Base-by-base conservation (phyloP, 345 rosid species). In the Aethionema arabicum region DNA sequence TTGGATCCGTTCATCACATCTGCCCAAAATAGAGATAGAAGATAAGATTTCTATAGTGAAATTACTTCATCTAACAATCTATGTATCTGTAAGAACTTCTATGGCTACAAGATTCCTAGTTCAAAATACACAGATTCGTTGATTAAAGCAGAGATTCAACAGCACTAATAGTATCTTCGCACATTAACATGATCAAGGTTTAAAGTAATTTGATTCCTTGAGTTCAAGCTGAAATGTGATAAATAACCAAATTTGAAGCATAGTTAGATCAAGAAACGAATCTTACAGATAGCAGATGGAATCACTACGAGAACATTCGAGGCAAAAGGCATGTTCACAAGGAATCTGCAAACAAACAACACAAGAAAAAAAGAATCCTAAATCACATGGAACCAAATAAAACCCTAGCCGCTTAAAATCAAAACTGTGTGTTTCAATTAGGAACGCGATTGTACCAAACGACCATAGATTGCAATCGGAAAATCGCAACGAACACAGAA, bases 401-500 rank as follows among this genome's bases (percentile, higher is more conserved):
- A 39, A 43, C 11, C 66, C 60, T 44, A 59, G 32, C 5, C 13
- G 11, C 39, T 29, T n/a, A 13, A 39, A 8, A 45, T 11, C 37
- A 14, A 51, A 9, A 14, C n/a, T 5, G 32, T 8, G 11, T 31
- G 13, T 30, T 14, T 4, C 13, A 10, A 10, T 5, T 11, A 13
- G 30, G 45, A 35, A 38, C 4, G 10, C 5, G 0, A 27, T 0
- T 30, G 38, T 82, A 86, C 98, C 88, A 91, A 76, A 51, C 92
- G 95, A 10, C 99, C 99, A 44, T 90, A 90, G 70, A 93, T 82
- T n/a, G 99, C 90, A 10, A 93, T 83, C 4, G 97, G 97, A 35
- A 83, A 90, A 72, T 93, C 99, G 50, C 99, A 93, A 11, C 95
- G 90, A 50, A 93, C 97, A 63, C 99, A 93, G 61, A 93, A 90